Evolutionary conservation across 2,329 filamentous ascomycete genomes (phyloP).

Genomic region (Pseudogymnoascus destructans): DNA sequence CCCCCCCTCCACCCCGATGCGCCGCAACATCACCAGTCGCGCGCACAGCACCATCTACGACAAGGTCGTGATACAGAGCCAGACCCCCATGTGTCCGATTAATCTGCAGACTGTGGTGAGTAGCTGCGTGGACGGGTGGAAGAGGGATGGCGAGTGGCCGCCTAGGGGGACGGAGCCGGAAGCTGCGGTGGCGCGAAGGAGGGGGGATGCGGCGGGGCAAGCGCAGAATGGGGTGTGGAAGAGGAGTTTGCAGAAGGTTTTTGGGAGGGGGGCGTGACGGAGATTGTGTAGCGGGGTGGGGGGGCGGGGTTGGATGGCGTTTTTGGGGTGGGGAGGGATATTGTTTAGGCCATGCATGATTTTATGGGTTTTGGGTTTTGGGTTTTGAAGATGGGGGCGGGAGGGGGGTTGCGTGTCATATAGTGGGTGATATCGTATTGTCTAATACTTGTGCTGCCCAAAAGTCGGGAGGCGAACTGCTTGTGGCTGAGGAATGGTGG

Average conservation of each 20-base stretch:
- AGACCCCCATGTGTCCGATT: slow-evolving; percentile 77
- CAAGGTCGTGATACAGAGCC: slow-evolving; percentile 68
- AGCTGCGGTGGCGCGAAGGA: slow-evolving; percentile 24
- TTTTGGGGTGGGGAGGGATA: background rate
- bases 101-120: slow-evolving; percentile 72
- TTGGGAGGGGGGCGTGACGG: slow-evolving; percentile 12
- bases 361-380: background rate
- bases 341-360: background rate
- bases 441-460: background rate
- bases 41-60: slow-evolving; percentile 77
- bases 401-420: background rate
- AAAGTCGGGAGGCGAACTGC: background rate
- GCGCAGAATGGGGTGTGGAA: slow-evolving; percentile 11
- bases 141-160: slow-evolving; percentile 86
- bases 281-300: background rate
- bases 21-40: slow-evolving; percentile 58
- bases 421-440: background rate
- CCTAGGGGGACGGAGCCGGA: slow-evolving; percentile 43
- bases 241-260: slow-evolving; percentile 18
- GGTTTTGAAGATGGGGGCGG: too few species aligned
- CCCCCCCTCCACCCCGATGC: slow-evolving; percentile 60
- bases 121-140: slow-evolving; percentile 81
- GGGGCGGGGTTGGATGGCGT: background rate
- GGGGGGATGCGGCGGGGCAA: slow-evolving; percentile 5
- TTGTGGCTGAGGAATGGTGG: background rate